A percentile compares a stretch with the other conserved stretches of the same genome.
Conservation (phyloP, 129 eudicot species). For the Logfia minima region DNA sequence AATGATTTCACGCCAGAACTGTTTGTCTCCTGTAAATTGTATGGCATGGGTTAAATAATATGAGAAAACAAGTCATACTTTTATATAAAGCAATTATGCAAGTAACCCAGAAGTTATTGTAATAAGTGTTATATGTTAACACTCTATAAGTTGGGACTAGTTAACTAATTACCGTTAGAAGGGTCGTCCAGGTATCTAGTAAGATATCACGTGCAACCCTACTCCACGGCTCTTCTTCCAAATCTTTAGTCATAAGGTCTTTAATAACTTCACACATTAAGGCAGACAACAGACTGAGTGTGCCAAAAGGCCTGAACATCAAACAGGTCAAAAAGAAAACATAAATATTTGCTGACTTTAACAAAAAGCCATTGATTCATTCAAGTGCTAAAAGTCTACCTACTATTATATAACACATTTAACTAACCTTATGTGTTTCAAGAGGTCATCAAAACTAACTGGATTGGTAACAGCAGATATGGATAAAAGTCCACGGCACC, state of each 20-base stretch:
- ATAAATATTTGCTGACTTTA: slow-evolving; percentile 8
- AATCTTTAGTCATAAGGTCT: slow-evolving; percentile 59
- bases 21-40: slow-evolving; percentile 53
- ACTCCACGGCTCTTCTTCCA: slow-evolving; percentile 96
- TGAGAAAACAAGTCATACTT: slow-evolving; percentile 20
- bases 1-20: slow-evolving; percentile 39
- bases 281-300: slow-evolving; percentile 74
- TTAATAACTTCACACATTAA: slow-evolving; percentile 86
- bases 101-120: slow-evolving; percentile 18
- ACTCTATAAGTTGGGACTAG: slow-evolving; percentile 7
- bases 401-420: neutral
- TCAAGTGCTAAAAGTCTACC: slow-evolving; percentile 12
- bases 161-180: slow-evolving; percentile 58
- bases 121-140: neutral
- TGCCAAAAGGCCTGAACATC: slow-evolving; percentile 87
- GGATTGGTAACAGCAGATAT: slow-evolving; percentile 79
- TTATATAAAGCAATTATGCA: slow-evolving; percentile 17
- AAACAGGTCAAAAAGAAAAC: slow-evolving; percentile 18
- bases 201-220: slow-evolving; percentile 98
- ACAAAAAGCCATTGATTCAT: neutral
- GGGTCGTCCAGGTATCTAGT: slow-evolving; percentile 90
- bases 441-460: slow-evolving; percentile 66
- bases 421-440: slow-evolving; percentile 70
- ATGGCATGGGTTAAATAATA: slow-evolving; percentile 5
- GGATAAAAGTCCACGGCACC: slow-evolving; percentile 88